Evolutionary conservation across 2,329 filamentous ascomycete genomes (phyloP).

Genomic region (Colletotrichum neosansevieriae): DNA sequence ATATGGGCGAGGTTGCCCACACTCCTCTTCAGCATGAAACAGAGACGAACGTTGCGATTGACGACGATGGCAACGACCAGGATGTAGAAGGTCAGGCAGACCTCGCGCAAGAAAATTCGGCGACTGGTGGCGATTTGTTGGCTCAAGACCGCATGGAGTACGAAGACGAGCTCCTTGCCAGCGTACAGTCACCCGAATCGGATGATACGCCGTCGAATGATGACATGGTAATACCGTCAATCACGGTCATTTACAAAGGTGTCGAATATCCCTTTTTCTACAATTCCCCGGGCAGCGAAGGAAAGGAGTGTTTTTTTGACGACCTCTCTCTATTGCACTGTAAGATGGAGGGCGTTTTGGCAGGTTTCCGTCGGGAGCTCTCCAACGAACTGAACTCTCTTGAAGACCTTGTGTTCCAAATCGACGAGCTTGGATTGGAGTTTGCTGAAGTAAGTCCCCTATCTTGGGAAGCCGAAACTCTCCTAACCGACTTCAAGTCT

Average conservation of each 20-base stretch:
- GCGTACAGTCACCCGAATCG: constrained; percentile 33
- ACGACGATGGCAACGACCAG: not conserved
- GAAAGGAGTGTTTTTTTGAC: constrained; percentile 60
- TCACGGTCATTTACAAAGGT: constrained; percentile 58
- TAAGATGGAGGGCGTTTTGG: constrained; percentile 58
- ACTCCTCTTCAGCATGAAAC: not conserved
- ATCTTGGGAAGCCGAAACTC: not conserved
- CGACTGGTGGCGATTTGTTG: constrained; percentile 13
- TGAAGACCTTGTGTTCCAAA: constrained; percentile 64
- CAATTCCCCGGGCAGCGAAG: constrained; percentile 43
- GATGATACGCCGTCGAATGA: constrained; percentile 30
- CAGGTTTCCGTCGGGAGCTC: constrained; percentile 59
- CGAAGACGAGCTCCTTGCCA: constrained; percentile 30
- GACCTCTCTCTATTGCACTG: constrained; percentile 56
- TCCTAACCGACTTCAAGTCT: constrained; percentile 51
- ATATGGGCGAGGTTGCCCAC: constrained; percentile 1
- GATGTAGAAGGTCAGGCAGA: not conserved
- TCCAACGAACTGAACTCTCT: constrained; percentile 56
- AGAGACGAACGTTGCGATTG: constrained; percentile 5
- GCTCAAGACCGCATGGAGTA: constrained; percentile 29
- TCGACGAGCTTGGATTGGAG: constrained; percentile 65
- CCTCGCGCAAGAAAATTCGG: constrained; percentile 36
- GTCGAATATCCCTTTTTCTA: constrained; percentile 58
- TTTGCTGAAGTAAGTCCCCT: constrained; percentile 61
- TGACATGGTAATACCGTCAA: constrained; percentile 49